phyloP scores from a whole-genome alignment of 1,284 basidiomycete species.

The Papiliotrema fonsecae region DNA sequence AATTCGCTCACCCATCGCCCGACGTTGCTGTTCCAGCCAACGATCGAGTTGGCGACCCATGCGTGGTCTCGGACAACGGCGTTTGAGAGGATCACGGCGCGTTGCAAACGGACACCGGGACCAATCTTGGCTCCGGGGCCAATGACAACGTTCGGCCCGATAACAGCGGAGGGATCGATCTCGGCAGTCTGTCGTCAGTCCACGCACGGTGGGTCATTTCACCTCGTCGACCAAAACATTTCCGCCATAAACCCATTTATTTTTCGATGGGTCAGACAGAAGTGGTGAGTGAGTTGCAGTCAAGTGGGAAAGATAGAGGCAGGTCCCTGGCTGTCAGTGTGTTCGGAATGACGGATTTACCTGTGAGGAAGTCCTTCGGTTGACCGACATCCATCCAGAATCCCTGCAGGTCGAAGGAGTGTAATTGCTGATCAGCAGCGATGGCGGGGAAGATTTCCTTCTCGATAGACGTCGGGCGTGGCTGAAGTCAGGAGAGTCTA shows the following conservation, averaged over 20 bases:
- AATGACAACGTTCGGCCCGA: conserved; percentile 55
- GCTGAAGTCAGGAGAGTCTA: conserved; percentile 21
- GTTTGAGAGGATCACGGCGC: conserved; percentile 53
- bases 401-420: conserved; percentile 53
- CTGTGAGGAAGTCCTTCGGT: conserved; percentile 52
- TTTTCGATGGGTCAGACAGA: conserved; percentile 49
- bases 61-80: conserved; percentile 52
- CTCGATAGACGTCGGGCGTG: conserved; percentile 55
- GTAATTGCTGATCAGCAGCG: conserved; percentile 51
- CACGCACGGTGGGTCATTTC: conserved; percentile 10
- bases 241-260: conserved; percentile 52
- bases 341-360: conserved; percentile 14
- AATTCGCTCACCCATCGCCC: conserved; percentile 49
- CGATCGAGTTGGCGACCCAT: conserved; percentile 53
- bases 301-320: conserved; percentile 54
- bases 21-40: conserved; percentile 54
- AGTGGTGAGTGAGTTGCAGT: conserved; percentile 48
- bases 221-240: conserved; percentile 52
- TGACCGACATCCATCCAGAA: conserved; percentile 58
- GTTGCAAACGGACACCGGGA: conserved; percentile 52
- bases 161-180: conserved; percentile 51
- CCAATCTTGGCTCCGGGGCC: conserved; percentile 53
- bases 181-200: conserved; percentile 47
- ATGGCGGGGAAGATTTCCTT: conserved; percentile 55
- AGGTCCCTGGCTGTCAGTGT: conserved; percentile 43